These are phyloP conservation scores for Cyberlindnera mrakii DNA, from an alignment of 805 yeast species.

Conservation along the genomic window DNA sequence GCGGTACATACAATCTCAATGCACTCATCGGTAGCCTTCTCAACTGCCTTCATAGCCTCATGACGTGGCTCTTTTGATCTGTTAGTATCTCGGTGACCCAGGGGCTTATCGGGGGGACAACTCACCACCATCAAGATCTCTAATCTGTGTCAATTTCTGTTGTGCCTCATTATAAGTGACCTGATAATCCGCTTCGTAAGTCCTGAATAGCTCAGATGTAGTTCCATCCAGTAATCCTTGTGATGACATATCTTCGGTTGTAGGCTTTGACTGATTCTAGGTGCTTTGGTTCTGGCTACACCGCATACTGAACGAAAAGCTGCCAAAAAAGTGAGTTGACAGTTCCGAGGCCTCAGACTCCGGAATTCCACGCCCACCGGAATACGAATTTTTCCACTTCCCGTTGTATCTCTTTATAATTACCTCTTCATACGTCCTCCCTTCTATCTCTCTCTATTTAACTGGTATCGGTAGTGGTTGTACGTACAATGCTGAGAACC, in stretches of 20 bases:
- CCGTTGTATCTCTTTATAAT: no score
- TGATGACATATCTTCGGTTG: constrained; percentile 15
- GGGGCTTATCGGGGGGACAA: constrained; percentile 7
- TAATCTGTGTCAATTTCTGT: constrained; percentile 52
- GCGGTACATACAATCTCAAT: constrained; percentile 46
- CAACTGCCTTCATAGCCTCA: constrained; percentile 51
- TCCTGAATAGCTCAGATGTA: constrained; percentile 22
- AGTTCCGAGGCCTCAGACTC: no score
- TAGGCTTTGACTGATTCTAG: no score
- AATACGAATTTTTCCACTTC: no score
- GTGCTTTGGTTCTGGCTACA: no score
- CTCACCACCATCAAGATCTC: constrained; percentile 40
- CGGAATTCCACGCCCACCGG: no score
- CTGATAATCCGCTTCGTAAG: constrained; percentile 40
- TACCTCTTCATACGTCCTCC: no score
- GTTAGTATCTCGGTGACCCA: constrained; percentile 1
- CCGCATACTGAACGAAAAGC: no score
- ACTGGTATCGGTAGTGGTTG: neutral
- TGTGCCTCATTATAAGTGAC: constrained; percentile 65
- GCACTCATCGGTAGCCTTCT: constrained; percentile 71
- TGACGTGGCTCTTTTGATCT: constrained; percentile 39
- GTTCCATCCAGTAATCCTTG: constrained; percentile 20
- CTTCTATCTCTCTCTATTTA: no score
- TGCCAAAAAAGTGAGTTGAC: no score
- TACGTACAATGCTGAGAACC: constrained; percentile 8